Base-by-base conservation (phyloP, 768 basidiomycete genomes). In the Tulasnella calospora region DNA sequence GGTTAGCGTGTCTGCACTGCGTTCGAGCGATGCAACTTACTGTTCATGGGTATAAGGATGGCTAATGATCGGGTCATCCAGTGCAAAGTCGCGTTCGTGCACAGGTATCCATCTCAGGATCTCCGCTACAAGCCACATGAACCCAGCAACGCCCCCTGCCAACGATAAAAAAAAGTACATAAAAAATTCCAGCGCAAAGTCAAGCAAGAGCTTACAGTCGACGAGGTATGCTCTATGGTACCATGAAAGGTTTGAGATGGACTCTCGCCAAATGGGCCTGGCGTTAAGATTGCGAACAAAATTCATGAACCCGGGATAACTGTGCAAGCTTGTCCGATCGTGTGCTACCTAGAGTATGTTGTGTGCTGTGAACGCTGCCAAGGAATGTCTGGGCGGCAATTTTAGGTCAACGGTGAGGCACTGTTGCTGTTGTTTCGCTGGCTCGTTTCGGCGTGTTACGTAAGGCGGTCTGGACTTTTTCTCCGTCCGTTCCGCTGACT, bases 51-150 rank as follows among this genome's bases (percentile, higher is more conserved):
- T 84, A 80, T 90, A 87, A 17, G 86, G 86, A 81, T 89, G 86
- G 76, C 84, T 86, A 67, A 92, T 91, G 21, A 87, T 83, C 13
- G 86, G 85, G 80, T 92, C 91, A 57, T 88, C 82, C 4, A 82
- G 79, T 73, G 84, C 84, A 80, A 90, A 89, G 0, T 86, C 85
- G 21, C 90, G 85, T 81, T 89, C 85, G 81, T 86, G 90, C 12
- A 89, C 86, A 2, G 87, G 85, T 5, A 85, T 82, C 9, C 33
- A 41, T 9, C 61, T 38, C 35, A 79, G 51, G 33, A 47, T 41
- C 61, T 72, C 44, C 17, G 71, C 73, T 17, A 79, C 40, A 38
- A 73, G 40, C 72, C 67, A 77, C 38, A 80, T 73, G 13, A 44
- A n/a, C 36, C 72, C 23, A 36, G 55, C 55, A 13, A 79, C 78